Conservation (phyloP, 2,329 filamentous ascomycete species). For the Monilinia fructigena region DNA sequence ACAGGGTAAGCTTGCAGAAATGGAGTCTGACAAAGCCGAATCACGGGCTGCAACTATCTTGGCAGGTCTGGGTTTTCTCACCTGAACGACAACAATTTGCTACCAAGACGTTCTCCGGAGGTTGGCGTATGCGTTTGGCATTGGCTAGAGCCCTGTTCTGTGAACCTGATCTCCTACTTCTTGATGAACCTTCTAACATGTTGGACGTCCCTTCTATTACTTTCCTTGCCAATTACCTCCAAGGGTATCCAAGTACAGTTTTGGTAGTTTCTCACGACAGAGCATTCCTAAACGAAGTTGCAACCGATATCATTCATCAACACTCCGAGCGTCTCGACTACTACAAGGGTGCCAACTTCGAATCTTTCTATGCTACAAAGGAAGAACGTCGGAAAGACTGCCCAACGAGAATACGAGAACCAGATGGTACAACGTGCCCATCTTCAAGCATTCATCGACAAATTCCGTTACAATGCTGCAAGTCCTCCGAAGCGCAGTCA, state of each 20-base stretch:
- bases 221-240: constrained; percentile 94
- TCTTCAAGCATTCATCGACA: constrained; percentile 97
- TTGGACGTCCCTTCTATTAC: constrained; percentile 99
- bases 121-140: constrained; percentile 98
- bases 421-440: constrained; percentile 94
- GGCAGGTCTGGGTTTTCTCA: constrained; percentile 96
- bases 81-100: constrained; percentile 86
- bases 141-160: constrained; percentile 95
- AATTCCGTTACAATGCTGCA: constrained; percentile 99
- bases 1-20: constrained; percentile 87
- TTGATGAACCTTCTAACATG: constrained; percentile 99
- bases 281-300: constrained; percentile 97
- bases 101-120: constrained; percentile 97
- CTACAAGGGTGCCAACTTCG: constrained; percentile 97
- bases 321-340: constrained; percentile 97
- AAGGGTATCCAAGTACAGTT: constrained; percentile 89
- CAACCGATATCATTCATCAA: constrained; percentile 98
- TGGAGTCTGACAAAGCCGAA: constrained; percentile 99
- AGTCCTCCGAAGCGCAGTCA: constrained; percentile 96
- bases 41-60: constrained; percentile 93
- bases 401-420: constrained; percentile 96
- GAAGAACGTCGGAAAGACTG: constrained; percentile 97
- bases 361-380: constrained; percentile 94
- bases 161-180: constrained; percentile 90
- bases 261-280: constrained; percentile 98